A percentile compares a stretch with the other conserved stretches of the same genome.
Conservation (phyloP, 2,329 filamentous ascomycete species). For the Colletotrichum sp. region DNA sequence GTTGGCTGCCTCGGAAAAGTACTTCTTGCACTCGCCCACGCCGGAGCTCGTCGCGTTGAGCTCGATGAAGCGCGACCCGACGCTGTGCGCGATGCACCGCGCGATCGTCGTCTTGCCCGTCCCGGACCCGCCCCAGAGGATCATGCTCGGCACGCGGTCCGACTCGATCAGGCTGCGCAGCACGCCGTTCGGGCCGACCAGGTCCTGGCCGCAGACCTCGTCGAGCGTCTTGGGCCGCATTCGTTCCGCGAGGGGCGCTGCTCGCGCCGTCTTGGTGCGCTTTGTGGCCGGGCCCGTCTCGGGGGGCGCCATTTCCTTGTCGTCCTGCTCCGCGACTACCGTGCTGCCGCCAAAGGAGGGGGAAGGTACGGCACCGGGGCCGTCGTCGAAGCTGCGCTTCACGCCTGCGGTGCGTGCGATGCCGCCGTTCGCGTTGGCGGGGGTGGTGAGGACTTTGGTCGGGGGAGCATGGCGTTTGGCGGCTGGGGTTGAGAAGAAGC, state of each 20-base stretch:
- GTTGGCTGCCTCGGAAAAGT: constrained; percentile 83
- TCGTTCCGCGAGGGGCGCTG: constrained; percentile 87
- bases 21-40: constrained; percentile 89
- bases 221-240: constrained; percentile 88
- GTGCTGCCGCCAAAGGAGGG: not conserved
- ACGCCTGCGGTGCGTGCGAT: constrained; percentile 37
- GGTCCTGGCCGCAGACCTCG: constrained; percentile 88
- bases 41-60: constrained; percentile 93
- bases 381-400: constrained; percentile 61
- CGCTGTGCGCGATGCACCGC: constrained; percentile 82
- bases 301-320: not conserved
- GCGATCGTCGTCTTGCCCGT: constrained; percentile 94
- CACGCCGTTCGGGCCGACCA: constrained; percentile 85
- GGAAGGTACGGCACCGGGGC: constrained; percentile 41
- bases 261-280: constrained; percentile 71
- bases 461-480: constrained; percentile 56
- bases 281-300: constrained; percentile 56
- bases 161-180: constrained; percentile 85
- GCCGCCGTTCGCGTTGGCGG: constrained; percentile 35
- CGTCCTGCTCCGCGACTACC: not conserved
- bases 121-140: constrained; percentile 85
- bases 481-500: constrained; percentile 67
- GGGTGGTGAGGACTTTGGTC: constrained; percentile 34
- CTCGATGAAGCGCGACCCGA: constrained; percentile 88
- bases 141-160: constrained; percentile 90